Conservation (phyloP, 2,329 filamentous ascomycete genomes). For the Aspergillus sojae region DNA sequence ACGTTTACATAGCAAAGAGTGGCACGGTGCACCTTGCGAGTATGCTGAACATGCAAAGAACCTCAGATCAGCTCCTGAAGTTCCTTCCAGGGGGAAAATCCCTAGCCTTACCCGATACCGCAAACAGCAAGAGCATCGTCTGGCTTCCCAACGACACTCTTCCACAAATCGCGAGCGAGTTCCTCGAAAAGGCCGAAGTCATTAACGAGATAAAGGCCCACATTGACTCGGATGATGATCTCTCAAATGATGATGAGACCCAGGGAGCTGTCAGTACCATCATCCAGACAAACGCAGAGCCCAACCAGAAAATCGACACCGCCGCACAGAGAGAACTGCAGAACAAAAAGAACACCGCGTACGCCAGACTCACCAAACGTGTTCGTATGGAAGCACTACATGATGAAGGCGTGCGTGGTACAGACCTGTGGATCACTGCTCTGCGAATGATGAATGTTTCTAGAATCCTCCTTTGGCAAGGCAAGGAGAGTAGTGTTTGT, state of each 20-base stretch:
- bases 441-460: conserved; percentile 32
- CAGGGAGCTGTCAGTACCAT: not conserved
- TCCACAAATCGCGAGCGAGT: conserved; percentile 15
- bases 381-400: conserved; percentile 32
- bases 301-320: conserved; percentile 8
- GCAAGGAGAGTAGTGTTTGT: conserved; percentile 21
- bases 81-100: conserved; percentile 34
- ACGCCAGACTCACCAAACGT: conserved; percentile 31
- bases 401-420: conserved; percentile 25
- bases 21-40: conserved; percentile 32
- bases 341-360: conserved; percentile 27
- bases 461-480: conserved; percentile 36
- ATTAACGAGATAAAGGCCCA: conserved; percentile 16
- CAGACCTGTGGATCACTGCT: conserved; percentile 32
- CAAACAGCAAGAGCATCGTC: conserved; percentile 29
- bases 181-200: conserved; percentile 26
- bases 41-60: conserved; percentile 32
- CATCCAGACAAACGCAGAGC: not conserved
- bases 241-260: not conserved
- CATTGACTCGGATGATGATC: conserved; percentile 16
- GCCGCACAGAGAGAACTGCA: conserved; percentile 25
- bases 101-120: conserved; percentile 22
- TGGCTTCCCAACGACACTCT: conserved; percentile 31
- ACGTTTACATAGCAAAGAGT: conserved; percentile 27
- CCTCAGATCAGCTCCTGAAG: conserved; percentile 30